Evolutionary conservation across 441 rosid species (phyloP).

Genomic region (Populus tomentosa): DNA sequence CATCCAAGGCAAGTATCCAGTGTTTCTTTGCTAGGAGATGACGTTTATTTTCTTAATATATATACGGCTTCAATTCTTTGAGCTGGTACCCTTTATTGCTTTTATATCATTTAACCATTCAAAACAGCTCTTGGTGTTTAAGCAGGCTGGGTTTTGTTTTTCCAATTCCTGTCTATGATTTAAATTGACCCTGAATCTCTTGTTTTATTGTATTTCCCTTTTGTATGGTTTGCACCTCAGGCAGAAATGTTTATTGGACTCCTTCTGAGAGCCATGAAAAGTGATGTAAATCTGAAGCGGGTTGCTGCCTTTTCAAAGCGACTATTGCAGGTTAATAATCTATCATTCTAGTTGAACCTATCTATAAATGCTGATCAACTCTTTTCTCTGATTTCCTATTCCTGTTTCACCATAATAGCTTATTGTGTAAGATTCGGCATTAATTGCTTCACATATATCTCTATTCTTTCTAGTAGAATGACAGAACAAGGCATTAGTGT

Average conservation of each 20-base stretch:
- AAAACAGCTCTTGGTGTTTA: neutral
- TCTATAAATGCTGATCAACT: neutral
- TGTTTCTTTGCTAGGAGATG: neutral
- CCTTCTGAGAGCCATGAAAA: constrained; percentile 87
- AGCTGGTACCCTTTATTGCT: neutral
- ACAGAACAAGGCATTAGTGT: neutral
- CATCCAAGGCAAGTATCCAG: constrained; percentile 76
- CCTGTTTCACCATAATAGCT: neutral
- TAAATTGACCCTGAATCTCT: neutral
- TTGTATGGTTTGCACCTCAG: constrained; percentile 35
- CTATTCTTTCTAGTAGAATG: neutral
- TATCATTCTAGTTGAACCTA: neutral
- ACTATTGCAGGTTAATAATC: constrained; percentile 68
- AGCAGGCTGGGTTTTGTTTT: neutral
- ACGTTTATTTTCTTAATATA: neutral
- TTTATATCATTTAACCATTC: neutral
- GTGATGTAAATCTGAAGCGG: constrained; percentile 81
- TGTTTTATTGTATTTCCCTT: neutral
- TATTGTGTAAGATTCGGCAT: neutral
- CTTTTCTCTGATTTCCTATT: neutral
- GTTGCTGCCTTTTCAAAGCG: constrained; percentile 91
- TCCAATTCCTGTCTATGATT: neutral
- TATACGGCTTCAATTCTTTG: neutral
- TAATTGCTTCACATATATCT: neutral
- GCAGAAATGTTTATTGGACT: constrained; percentile 95